Conservation (phyloP, 371 early-diverging fungal species). For the Capniomyces stellatus region DNA sequence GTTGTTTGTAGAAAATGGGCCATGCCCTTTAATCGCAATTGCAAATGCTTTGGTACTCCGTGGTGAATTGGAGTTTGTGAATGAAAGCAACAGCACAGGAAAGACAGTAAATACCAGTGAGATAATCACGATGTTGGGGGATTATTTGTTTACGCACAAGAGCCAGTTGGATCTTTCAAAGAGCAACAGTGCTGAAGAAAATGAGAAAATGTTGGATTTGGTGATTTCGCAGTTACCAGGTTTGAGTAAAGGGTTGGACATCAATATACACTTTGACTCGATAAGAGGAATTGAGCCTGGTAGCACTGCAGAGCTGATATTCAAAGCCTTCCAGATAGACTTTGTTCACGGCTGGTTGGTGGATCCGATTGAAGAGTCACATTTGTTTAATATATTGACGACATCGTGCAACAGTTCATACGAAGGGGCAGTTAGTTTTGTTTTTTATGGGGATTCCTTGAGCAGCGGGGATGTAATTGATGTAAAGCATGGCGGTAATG, state of each 20-base stretch:
- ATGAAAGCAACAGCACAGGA: constrained; percentile 25
- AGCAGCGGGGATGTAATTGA: constrained; percentile 1
- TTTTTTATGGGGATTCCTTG: constrained; percentile 43
- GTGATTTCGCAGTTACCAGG: constrained; percentile 28
- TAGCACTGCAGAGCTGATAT: constrained; percentile 50
- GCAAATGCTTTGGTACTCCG: constrained; percentile 63
- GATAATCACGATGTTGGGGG: constrained; percentile 51
- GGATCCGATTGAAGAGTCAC: constrained; percentile 45
- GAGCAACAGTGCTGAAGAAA: neutral
- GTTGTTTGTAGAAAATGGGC: constrained; percentile 53
- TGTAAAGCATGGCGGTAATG: neutral
- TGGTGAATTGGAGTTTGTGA: constrained; percentile 32
- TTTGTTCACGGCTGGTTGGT: constrained; percentile 83
- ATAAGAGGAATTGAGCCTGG: constrained; percentile 53
- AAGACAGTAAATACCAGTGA: constrained; percentile 43
- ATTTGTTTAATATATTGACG: constrained; percentile 32
- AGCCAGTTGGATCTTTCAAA: neutral
- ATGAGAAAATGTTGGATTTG: constrained; percentile 2
- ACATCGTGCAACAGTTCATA: constrained; percentile 35
- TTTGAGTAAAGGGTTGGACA: constrained; percentile 45
- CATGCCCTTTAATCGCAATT: constrained; percentile 76
- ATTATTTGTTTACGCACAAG: constrained; percentile 32
- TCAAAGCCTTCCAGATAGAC: constrained; percentile 57
- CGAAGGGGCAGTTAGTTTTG: constrained; percentile 58
- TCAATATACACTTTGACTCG: constrained; percentile 62